Evolutionary conservation across 2,329 filamentous ascomycete genomes (phyloP).

Genomic region (Alternaria tenuissima): DNA sequence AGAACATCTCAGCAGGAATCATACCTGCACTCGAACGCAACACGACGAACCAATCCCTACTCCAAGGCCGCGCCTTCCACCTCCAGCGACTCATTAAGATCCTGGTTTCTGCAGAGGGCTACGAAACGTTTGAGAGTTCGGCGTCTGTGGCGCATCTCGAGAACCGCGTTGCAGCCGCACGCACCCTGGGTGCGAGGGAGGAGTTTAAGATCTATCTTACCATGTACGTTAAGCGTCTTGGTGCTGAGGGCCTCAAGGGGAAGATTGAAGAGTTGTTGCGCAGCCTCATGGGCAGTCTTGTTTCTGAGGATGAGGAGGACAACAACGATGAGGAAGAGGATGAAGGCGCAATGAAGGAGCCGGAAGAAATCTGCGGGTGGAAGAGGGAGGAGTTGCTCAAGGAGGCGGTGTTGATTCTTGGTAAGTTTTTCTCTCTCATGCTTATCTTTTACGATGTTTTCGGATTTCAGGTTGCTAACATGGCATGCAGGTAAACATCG

Average conservation of each 20-base stretch:
- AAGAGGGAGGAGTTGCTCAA: conserved; percentile 85
- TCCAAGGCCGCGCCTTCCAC: conserved; percentile 91
- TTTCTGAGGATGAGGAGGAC: conserved; percentile 67
- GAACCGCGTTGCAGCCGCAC: conserved; percentile 88
- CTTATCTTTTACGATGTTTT: neutral
- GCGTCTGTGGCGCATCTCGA: conserved; percentile 95
- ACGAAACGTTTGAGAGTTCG: conserved; percentile 87
- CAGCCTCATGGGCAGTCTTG: conserved; percentile 76
- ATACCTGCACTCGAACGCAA: conserved; percentile 93
- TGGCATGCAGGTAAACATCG: conserved; percentile 82
- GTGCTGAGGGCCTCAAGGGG: conserved; percentile 82
- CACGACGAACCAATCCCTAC: conserved; percentile 89
- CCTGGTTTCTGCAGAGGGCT: conserved; percentile 86
- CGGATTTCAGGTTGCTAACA: neutral
- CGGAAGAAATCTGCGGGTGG: conserved; percentile 88
- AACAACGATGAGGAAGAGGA: conserved; percentile 57
- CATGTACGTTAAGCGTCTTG: conserved; percentile 97
- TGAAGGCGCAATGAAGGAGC: conserved; percentile 60
- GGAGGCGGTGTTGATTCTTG: conserved; percentile 90
- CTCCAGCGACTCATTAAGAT: conserved; percentile 91
- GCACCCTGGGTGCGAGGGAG: conserved; percentile 84
- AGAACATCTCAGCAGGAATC: conserved; percentile 83
- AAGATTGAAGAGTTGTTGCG: conserved; percentile 95
- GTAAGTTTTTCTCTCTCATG: conserved; percentile 56
- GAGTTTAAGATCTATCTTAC: conserved; percentile 95